Evolutionary conservation across 1,284 basidiomycete genomes (phyloP), one percentile per base, ranked within the genome.

Genomic region (Heterobasidion annosum): DNA sequence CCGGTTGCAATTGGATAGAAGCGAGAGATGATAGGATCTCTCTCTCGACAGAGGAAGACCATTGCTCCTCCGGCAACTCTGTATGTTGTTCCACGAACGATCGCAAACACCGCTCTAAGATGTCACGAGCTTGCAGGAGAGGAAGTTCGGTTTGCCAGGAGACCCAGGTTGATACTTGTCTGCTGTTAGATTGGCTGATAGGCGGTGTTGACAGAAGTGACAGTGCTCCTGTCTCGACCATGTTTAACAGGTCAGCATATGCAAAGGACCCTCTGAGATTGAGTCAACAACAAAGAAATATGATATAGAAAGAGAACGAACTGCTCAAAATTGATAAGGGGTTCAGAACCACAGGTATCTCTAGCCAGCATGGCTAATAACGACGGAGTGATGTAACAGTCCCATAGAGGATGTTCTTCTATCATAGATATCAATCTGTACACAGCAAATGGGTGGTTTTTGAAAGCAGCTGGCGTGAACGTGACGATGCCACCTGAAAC

Each of bases 401-500:
- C 68, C 85, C 86, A 89, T 12, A 84, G 62, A 34, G 81, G 82
- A 63, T 88, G 85, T 37, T 75, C 69, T 54, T 72, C 65, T 8
- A 83, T 65, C 58, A 77, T 69, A 34, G 64, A 67, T 42, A 88
- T 77, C 19, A 74, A 65, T 18, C 74, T 62, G 51, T 70, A 64
- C 4, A 78, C 65, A 12, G 69, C 73, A 44, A 70, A 52, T 2
- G 78, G 76, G 61, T 83, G 70, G 43, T 77, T 73, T 8, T 72
- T 57, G 51, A 88, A 70, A n/a, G 78, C 81, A 51, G 68, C 67
- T 1, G 84, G 73, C 10, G 81, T 83, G 56, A 89, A 83, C 0
- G 84, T 86, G 1, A 81, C 72, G 57, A 88, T 64, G 3, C 86
- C 86, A 50, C 86, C 87, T 89, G 55, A 12, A 25, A 5, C 25